A percentile compares a stretch with the other conserved stretches of the same genome.
phyloP scores from a whole-genome alignment of 139 green algal species.

The Volvox africanus region DNA sequence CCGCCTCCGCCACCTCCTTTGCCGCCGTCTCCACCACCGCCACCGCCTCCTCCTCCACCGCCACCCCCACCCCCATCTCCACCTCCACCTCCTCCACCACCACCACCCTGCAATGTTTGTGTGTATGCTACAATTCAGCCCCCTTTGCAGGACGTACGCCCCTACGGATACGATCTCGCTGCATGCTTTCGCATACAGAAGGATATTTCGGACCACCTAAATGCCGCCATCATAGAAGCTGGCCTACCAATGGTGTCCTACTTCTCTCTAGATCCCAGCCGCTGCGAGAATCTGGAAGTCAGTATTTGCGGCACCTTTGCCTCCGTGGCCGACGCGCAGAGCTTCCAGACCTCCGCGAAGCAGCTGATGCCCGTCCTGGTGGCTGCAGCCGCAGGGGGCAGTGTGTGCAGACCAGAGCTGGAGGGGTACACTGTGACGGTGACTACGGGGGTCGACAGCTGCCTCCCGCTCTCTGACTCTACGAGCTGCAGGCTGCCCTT shows the following conservation, averaged over 20 bases:
- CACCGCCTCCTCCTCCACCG: too few relatives aligned
- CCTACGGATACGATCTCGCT: not conserved
- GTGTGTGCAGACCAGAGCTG: constrained; percentile 1
- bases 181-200: not conserved
- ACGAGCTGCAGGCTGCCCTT: too few relatives aligned
- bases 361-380: not conserved
- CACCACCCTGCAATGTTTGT: not conserved
- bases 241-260: not conserved
- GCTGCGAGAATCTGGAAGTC: not conserved
- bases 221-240: not conserved
- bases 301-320: not conserved
- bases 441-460: not conserved
- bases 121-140: not conserved
- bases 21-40: too few relatives aligned
- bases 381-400: not conserved
- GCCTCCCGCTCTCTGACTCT: too few relatives aligned
- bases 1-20: too few relatives aligned
- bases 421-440: not conserved
- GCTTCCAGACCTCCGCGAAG: not conserved
- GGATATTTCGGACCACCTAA: not conserved
- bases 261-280: not conserved
- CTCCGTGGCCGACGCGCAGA: not conserved
- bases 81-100: too few relatives aligned
- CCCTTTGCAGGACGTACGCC: not conserved
- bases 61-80: too few relatives aligned